A percentile compares a stretch with the other conserved stretches of the same genome.
phyloP scores from a whole-genome alignment of 495 filamentous ascomycete genomes.

The Neurospora tetraspora region DNA sequence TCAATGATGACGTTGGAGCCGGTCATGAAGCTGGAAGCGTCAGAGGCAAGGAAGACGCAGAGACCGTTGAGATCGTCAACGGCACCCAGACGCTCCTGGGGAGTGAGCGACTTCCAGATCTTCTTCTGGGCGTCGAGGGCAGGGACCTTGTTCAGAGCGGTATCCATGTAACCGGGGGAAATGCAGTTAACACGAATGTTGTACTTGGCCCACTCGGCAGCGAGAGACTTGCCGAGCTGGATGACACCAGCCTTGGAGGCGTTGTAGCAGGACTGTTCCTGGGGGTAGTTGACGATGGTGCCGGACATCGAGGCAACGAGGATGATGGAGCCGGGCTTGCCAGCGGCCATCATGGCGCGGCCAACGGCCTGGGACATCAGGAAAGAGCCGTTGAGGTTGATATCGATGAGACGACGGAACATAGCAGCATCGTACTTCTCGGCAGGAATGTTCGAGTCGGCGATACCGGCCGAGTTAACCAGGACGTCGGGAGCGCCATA shows the following conservation, averaged over 20 bases:
- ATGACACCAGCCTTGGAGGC: slow-evolving; percentile 72
- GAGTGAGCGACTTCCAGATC: slow-evolving; percentile 68
- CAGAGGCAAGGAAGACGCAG: slow-evolving; percentile 67
- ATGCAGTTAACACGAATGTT: slow-evolving; percentile 70
- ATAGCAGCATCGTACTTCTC: slow-evolving; percentile 51
- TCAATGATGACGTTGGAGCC: slow-evolving; percentile 69
- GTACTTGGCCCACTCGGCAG: slow-evolving; percentile 70
- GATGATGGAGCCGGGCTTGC: slow-evolving; percentile 59
- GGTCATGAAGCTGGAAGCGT: slow-evolving; percentile 67
- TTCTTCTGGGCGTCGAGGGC: slow-evolving; percentile 66
- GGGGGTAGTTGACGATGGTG: slow-evolving; percentile 68
- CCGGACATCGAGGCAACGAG: slow-evolving; percentile 72
- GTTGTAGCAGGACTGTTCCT: slow-evolving; percentile 71
- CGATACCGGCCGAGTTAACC: slow-evolving; percentile 78
- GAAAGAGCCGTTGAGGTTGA: slow-evolving; percentile 68
- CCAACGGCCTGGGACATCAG: slow-evolving; percentile 55
- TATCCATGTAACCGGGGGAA: slow-evolving; percentile 76
- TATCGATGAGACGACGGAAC: slow-evolving; percentile 64
- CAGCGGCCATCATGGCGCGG: slow-evolving; percentile 52
- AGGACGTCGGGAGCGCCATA: slow-evolving; percentile 62
- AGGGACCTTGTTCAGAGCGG: slow-evolving; percentile 60
- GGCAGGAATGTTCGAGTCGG: slow-evolving; percentile 51
- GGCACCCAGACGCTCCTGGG: slow-evolving; percentile 59
- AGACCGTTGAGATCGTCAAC: slow-evolving; percentile 72
- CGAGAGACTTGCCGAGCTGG: slow-evolving; percentile 64